Base-by-base conservation (phyloP, 805 yeast genomes). In the Candida tibetensis region DNA sequence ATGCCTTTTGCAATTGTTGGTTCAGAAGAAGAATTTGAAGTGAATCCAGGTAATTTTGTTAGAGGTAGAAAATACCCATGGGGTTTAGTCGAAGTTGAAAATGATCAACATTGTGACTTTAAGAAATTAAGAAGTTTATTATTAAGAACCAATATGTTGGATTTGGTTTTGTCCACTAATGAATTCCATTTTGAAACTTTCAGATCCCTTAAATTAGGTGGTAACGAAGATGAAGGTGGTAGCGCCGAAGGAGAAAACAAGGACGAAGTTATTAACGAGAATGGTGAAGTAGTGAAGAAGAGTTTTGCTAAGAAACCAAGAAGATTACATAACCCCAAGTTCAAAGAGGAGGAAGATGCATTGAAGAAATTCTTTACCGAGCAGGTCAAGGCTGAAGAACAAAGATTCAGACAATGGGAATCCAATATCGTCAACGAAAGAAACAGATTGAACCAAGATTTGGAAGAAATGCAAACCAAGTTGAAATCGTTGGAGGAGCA, bases 351-450 rank as follows among this genome's bases (percentile, higher is more conserved):
- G 63, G 99, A 93, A 66, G 93, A 87, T 61, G 84, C 90, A 23
- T 74, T 93, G 58, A 88, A 93, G 76, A 84, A 85, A 67, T 85
- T 85, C 63, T 93, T 93, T 68, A 91, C 98, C 7, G 97, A 90
- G 64, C 97, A 93, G 71, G 74, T 93, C 44, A 90, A 91, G 69
- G 85, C 85, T 33, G 99, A 93, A 69, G 99, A 93, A 58, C 95
- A 88, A 56, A 79, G 99, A 59, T 93, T 93, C 66, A 86, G 95
- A 72, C 96, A 91, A 72, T 93, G 99, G 99, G 97, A 90, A 69
- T 86, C 89, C 53, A 91, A 93, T 60, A 87, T 93, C 52, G 93
- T 89, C 50, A 88, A 87, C 52, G 97, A 93, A 70, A 85, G 96
- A 69, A 86, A 89, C 65, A 79, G 95, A 62, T 76, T 93, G 60